These are phyloP conservation scores for Nannochloropsis oceanica DNA, from an alignment of 108 stramenopile species.

Conservation along the genomic window DNA sequence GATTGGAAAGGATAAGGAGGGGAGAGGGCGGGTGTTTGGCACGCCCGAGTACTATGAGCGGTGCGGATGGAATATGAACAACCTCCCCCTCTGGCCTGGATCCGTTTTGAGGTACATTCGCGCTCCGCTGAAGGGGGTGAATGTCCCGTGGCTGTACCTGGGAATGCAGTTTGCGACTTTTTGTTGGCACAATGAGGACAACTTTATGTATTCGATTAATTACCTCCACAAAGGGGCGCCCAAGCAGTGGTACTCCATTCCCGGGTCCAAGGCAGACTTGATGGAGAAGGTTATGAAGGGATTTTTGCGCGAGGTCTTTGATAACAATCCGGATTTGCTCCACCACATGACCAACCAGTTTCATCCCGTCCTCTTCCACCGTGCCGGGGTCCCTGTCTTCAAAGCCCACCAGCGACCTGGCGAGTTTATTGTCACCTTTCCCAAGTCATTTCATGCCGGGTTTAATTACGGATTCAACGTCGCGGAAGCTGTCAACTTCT, in stretches of 20 bases:
- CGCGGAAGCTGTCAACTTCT: constrained; percentile 64
- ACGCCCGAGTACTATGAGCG: constrained; percentile 1
- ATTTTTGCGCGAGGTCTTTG: constrained; percentile 65
- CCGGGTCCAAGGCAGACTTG: constrained; percentile 54
- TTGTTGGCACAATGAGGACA: constrained; percentile 97
- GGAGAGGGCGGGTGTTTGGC: not conserved
- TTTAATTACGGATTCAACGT: constrained; percentile 86
- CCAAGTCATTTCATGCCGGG: constrained; percentile 87
- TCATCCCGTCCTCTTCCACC: constrained; percentile 72
- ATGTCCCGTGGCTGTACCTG: constrained; percentile 76
- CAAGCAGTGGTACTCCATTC: constrained; percentile 75
- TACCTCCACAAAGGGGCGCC: constrained; percentile 89
- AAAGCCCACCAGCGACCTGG: constrained; percentile 72
- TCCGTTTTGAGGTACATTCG: constrained; percentile 69
- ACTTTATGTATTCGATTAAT: constrained; percentile 92
- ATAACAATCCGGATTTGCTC: constrained; percentile 20
- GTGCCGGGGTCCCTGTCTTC: constrained; percentile 68
- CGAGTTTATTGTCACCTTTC: constrained; percentile 85
- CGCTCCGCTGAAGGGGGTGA: constrained; percentile 85
- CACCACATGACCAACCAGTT: constrained; percentile 74
- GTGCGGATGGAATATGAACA: constrained; percentile 94
- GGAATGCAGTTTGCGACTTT: constrained; percentile 77
- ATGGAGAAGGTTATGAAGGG: constrained; percentile 32
- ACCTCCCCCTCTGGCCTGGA: constrained; percentile 72
- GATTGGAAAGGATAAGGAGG: constrained; percentile 63